Evolutionary conservation across 257 asterid species (phyloP).

Genomic region (Leonotis leonurus): DNA sequence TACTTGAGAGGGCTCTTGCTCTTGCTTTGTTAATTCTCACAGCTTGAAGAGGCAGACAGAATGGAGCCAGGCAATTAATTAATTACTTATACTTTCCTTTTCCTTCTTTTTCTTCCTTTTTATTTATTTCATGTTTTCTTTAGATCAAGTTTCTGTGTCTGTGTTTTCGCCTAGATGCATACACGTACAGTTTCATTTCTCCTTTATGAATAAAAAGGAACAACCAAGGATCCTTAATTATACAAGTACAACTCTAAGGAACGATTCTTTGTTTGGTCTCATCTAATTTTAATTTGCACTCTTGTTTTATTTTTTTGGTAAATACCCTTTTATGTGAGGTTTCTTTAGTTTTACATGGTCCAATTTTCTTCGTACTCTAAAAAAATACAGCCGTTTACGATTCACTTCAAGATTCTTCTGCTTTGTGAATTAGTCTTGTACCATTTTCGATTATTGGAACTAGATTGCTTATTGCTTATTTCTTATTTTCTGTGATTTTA

Average conservation of each 20-base stretch:
- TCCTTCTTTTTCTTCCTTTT: neutral
- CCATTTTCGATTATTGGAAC: neutral
- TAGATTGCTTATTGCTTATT: neutral
- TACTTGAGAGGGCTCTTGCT: conserved; percentile 36
- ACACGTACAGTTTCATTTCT: neutral
- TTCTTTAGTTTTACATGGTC: neutral
- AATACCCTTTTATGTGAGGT: neutral
- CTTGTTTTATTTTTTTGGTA: neutral
- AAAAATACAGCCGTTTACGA: neutral
- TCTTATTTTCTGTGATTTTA: neutral
- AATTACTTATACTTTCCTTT: conserved; percentile 9
- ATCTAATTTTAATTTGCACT: neutral
- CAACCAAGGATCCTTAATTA: conserved; percentile 8
- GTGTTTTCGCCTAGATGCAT: conserved; percentile 5
- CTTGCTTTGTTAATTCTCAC: neutral
- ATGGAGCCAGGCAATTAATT: conserved; percentile 96
- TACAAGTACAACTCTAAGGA: conserved; percentile 1
- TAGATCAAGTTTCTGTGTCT: neutral
- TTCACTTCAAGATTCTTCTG: neutral
- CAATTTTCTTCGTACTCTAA: neutral
- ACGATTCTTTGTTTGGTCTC: conserved; percentile 1
- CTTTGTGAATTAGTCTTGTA: neutral
- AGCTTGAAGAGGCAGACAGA: conserved; percentile 59
- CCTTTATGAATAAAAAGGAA: neutral
- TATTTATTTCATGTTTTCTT: neutral